A percentile compares a stretch with the other conserved stretches of the same genome.
Conservation (phyloP, 2,329 filamentous ascomycete species). For the Fusarium mundagurra region DNA sequence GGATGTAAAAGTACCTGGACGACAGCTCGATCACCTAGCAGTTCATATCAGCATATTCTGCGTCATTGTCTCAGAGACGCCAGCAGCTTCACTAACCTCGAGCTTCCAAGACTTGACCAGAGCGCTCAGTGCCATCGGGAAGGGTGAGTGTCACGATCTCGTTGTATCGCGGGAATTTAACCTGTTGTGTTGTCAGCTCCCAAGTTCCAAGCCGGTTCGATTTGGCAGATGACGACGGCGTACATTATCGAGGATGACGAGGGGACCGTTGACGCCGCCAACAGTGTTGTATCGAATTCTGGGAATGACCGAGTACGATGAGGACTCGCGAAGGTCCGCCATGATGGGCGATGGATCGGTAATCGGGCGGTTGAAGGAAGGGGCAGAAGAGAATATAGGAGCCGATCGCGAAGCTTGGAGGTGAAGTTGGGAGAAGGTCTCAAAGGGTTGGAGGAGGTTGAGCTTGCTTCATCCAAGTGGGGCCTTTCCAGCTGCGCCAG, state of each 20-base stretch:
- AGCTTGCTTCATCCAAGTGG: constrained; percentile 53
- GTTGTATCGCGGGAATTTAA: constrained; percentile 98
- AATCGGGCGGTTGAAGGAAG: constrained; percentile 23
- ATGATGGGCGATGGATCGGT: constrained; percentile 50
- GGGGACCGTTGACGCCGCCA: constrained; percentile 94
- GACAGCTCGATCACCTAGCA: constrained; percentile 85
- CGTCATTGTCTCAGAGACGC: constrained; percentile 7
- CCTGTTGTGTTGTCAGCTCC: constrained; percentile 61
- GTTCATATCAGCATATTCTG: constrained; percentile 33
- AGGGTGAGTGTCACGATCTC: constrained; percentile 97
- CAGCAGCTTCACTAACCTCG: constrained; percentile 71
- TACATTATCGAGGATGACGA: constrained; percentile 97
- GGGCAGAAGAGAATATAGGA: constrained; percentile 26
- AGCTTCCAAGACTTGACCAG: constrained; percentile 96
- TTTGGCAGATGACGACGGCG: constrained; percentile 5
- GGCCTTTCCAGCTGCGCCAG: constrained; percentile 42
- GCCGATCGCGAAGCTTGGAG: constrained; percentile 35
- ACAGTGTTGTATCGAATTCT: constrained; percentile 96
- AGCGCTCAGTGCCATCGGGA: constrained; percentile 92
- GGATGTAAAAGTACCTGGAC: constrained; percentile 76
- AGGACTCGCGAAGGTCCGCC: constrained; percentile 67
- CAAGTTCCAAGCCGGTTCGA: constrained; percentile 1
- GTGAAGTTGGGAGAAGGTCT: constrained; percentile 41
- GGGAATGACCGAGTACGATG: constrained; percentile 68
- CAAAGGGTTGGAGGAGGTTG: constrained; percentile 52